Conservation (phyloP, 768 basidiomycete species). For the Calocybe gangraenosa region DNA sequence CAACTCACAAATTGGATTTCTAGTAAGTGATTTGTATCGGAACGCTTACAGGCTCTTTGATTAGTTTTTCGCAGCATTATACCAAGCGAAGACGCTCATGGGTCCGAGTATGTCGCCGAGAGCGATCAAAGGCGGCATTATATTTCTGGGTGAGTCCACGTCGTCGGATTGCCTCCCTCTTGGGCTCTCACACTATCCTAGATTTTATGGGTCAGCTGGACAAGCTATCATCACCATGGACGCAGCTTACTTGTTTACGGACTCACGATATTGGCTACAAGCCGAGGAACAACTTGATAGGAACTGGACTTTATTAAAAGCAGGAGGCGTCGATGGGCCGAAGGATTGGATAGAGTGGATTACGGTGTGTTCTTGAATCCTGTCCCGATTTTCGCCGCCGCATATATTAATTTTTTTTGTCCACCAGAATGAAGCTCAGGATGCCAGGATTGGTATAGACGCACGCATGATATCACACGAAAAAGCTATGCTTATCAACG, state of each 20-base stretch:
- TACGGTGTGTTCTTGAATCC: constrained; percentile 33
- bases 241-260: constrained; percentile 70
- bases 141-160: constrained; percentile 62
- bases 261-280: constrained; percentile 84
- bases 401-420: neutral
- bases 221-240: constrained; percentile 64
- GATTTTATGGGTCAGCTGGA: constrained; percentile 49
- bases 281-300: constrained; percentile 64
- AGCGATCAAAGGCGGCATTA: constrained; percentile 77
- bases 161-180: neutral
- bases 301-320: constrained; percentile 68
- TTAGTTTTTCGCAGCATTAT: constrained; percentile 47
- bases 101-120: constrained; percentile 75
- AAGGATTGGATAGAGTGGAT: constrained; percentile 83
- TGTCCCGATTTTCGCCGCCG: neutral
- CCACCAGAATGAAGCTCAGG: constrained; percentile 32
- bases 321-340: constrained; percentile 48
- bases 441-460: constrained; percentile 72
- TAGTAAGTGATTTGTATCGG: constrained; percentile 48
- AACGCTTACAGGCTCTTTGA: constrained; percentile 7
- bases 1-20: constrained; percentile 64
- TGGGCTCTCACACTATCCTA: constrained; percentile 5
- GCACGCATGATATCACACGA: constrained; percentile 79
- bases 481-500: constrained; percentile 57
- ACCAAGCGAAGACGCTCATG: constrained; percentile 79